Evolutionary conservation across 495 filamentous ascomycete species (phyloP), one percentile per base, ranked within the genome.

Genomic region (Aspergillus nanangensis): DNA sequence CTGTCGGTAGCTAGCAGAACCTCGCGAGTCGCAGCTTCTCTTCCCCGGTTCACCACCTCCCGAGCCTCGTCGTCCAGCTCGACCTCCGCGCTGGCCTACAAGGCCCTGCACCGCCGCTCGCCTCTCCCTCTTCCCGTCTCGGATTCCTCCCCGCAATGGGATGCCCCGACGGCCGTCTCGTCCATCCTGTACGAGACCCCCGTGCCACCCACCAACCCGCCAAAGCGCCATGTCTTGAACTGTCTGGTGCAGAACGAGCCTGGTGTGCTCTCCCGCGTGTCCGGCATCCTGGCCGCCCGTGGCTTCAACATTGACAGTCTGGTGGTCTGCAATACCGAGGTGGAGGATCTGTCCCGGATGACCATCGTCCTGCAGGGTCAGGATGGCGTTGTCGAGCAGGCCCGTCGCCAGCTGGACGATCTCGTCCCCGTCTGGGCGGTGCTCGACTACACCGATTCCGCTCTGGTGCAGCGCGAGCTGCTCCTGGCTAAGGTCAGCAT

Each of bases 271-370:
- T 95, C 90, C 37, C 90, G 93, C 46, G 88, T 98, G 9, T 96
- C 93, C 8, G 93, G 93, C 43, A 97, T 98, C 61, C 79, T 98
- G 23, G 93, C 93, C 13, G 93, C 93, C 21, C 80, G 93, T 32
- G 93, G 93, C 46, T 98, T 98, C 83, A 98, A 98, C 74, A 98
- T 98, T 62, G 93, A 98, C 79, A 92, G 87, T 44, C 74, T 98
- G 45, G 93, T 98, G 38, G 93, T 98, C 31, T 97, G 93, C 74
- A 90, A 87, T 64, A 98, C 93, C 34, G 93, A 96, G 69, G 92
- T 98, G n/a, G 89, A 89, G 53, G 92, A 98, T 56, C 60, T 98
- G 22, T 95, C 89, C 17, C 90, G 93, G 55, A 98, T 98, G 93
- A 97, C 93, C 31, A 98, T 98, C 52, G 93, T 98, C 45, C 76